A percentile compares a stretch with the other conserved stretches of the same genome.
Conservation (phyloP, 768 basidiomycete species). For the Tulasnella sp. region DNA sequence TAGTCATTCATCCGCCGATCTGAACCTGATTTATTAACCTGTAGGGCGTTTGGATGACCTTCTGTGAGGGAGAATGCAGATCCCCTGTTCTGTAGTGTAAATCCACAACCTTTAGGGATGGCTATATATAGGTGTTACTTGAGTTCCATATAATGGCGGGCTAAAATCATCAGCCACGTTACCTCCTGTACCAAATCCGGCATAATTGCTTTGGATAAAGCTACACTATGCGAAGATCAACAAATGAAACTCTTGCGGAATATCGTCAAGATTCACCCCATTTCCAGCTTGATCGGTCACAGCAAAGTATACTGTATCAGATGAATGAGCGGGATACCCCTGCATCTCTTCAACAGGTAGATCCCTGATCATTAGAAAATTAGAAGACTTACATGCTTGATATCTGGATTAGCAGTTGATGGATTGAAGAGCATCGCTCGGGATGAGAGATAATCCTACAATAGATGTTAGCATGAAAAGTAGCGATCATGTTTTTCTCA, state of each 20-base stretch:
- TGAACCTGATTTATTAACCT: constrained; percentile 32
- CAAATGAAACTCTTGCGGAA: background rate
- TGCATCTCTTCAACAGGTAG: constrained; percentile 24
- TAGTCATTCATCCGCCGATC: too few species aligned
- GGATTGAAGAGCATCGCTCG: constrained; percentile 75
- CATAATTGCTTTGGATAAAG: constrained; percentile 79
- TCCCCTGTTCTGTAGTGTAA: constrained; percentile 92
- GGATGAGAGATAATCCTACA: constrained; percentile 65
- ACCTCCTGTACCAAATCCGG: constrained; percentile 87
- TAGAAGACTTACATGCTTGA: constrained; percentile 44
- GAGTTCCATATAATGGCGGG: background rate
- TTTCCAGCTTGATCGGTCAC: constrained; percentile 81
- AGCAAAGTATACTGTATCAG: constrained; percentile 92
- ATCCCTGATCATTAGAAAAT: background rate
- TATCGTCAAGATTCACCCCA: constrained; percentile 27
- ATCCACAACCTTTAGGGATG: constrained; percentile 86
- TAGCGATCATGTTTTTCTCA: constrained; percentile 22
- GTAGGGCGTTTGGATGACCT: constrained; percentile 72
- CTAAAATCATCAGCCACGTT: constrained; percentile 7
- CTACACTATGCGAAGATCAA: constrained; percentile 40
- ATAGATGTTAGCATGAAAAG: background rate
- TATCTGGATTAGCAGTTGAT: constrained; percentile 43
- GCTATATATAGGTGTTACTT: constrained; percentile 43
- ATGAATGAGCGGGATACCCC: constrained; percentile 73
- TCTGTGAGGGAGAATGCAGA: constrained; percentile 66